Base-by-base conservation (phyloP, 2,329 filamentous ascomycete genomes). In the Penicillium griseofulvum region DNA sequence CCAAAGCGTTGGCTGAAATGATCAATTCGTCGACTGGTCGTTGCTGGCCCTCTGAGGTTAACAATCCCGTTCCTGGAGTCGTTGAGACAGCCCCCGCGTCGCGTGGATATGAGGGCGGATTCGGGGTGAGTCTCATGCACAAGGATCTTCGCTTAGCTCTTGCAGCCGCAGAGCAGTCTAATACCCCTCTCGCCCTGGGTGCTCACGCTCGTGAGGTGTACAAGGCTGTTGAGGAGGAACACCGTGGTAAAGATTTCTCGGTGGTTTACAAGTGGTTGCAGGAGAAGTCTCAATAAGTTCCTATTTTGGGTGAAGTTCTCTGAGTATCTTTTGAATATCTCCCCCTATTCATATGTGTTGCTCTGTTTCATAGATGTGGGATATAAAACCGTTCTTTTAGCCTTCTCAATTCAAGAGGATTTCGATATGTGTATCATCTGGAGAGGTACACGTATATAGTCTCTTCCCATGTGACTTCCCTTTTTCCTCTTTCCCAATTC, bases 1-100 rank as follows among this genome's bases (percentile, higher is more conserved):
- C 84, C 1, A 83, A 82, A 56, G 86, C 85, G 8, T 81, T 99
- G 2, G 89, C 90, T 0, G 86, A 87, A 49, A 86, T 99, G 74
- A 90, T 99, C 78, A 97, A 97, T 71, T 88, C 89, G 4, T 94
- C 90, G 65, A 97, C 93, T 0, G 94, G 94, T n/a, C 85, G 82
- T 62, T 97, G 92, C 80, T 99, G 94, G 94, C 91, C 93, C 1
- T 94, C 88, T 66, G 92, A 97, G 76, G 80, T 96, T 59, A 99
- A 99, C 76, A 97, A 97, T 70, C 94, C 94, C 0, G 91, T 97
- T 3, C 86, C 86, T 11, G 92, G 91, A 14, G 91, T 97, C 0
- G 81, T 93, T 22, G 85, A 87, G 57, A 84, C 82, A 0, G 84
- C 90, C 2, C 91, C 93, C 0, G 88, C 91, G 0, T 83, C 81